These are phyloP conservation scores for Amaranthus palmeri DNA, from an alignment of 148 eudicot species.

Conservation along the genomic window DNA sequence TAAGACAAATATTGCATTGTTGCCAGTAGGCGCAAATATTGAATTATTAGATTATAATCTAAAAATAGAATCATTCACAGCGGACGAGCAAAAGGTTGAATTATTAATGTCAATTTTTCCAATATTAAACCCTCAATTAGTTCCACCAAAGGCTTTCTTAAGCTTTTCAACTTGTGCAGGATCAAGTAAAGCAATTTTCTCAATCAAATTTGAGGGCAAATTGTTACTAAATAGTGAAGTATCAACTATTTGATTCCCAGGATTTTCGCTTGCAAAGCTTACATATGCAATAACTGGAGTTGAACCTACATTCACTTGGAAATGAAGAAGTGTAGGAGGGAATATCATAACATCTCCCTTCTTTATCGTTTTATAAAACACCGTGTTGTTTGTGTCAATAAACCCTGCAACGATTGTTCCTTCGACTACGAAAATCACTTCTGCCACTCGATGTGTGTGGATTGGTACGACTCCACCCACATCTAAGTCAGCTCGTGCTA, in stretches of 20 bases:
- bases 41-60: no score
- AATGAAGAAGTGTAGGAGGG: background rate
- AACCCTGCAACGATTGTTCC: constrained; percentile 2
- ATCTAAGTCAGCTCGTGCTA: background rate
- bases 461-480: background rate
- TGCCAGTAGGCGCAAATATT: no score
- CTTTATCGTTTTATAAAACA: background rate
- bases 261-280: constrained; percentile 1
- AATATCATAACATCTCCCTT: constrained; percentile 2
- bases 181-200: constrained; percentile 1
- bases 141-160: background rate
- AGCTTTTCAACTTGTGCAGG: background rate
- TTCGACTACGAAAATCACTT: background rate
- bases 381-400: background rate
- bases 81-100: no score
- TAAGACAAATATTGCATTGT: no score
- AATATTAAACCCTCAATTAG: background rate
- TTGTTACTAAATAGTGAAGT: background rate
- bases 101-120: no score
- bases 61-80: no score
- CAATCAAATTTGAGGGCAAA: background rate
- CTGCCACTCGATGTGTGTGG: constrained; percentile 1
- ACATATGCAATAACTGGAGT: background rate
- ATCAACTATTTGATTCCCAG: background rate
- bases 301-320: constrained; percentile 1